Base-by-base conservation (phyloP, 225 moss, liverwort and hornwort genomes). In the Pseudoscleropodium purum region DNA sequence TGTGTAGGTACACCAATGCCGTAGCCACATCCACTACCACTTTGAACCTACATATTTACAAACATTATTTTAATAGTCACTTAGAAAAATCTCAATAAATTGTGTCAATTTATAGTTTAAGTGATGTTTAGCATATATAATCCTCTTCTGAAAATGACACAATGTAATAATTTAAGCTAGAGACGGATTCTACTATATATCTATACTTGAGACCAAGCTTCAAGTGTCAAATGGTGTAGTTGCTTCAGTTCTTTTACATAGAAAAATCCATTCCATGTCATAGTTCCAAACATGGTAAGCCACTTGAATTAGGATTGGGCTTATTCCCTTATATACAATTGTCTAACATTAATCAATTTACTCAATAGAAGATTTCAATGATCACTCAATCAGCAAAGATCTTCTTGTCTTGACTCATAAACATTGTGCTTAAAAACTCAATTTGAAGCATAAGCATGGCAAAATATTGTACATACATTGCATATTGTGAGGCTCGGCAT, bases 171-270 rank as follows among this genome's bases (percentile, higher is more conserved):
- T 23, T 52, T 34, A 51, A 51, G 7, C 11, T 49, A 33, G 1
- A 33, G 7, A 20, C 0, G 33, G 5, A 51, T 20, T 20, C 2
- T 51, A 1, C 18, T 49, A 47, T 47, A 47, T 47, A 75, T 33
- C 33, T 75, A 33, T 7, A 33, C 7, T 76, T 1, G 2, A 52
- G 23, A 77, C 5, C 5, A 79, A 59, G 39, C 18, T 18, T n/a
- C 2, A 2, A 57, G 7, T 26, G 4, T 39, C 11, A 57, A 79
- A 5, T 16, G 2, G 27, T 79, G 18, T 4, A 56, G 1, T 76
- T 34, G 34, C 13, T 8, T 51, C 2, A 8, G 0, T 14, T 34
- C 2, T 21, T 13, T 34, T 13, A 26, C 0, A 3, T 51, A 76
- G 34, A 49, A 76, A 51, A 76, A 34, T 52, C 31, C 51, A 51